phyloP scores from a whole-genome alignment of 345 rosid genomes.

The Syzygium jambos region DNA sequence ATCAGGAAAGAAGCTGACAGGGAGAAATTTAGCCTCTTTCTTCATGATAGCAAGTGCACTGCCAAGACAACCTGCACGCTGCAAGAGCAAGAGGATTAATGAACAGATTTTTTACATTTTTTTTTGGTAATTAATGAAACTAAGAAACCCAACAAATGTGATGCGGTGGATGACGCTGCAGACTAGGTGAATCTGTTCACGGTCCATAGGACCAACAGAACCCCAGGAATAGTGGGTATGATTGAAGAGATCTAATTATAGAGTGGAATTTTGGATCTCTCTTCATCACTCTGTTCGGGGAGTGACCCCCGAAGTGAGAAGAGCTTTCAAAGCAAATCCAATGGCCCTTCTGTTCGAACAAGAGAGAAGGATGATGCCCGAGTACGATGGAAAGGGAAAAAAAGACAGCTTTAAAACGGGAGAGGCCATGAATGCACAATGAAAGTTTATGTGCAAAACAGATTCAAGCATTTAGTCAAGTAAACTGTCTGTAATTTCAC shows the following conservation, averaged over 20 bases:
- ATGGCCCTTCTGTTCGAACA: background rate
- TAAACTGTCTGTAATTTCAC: background rate
- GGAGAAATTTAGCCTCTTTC: constrained; percentile 81
- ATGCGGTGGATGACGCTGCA: background rate
- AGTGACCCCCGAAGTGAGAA: background rate
- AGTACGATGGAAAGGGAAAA: background rate
- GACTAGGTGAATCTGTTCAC: background rate
- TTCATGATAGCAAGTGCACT: constrained; percentile 88
- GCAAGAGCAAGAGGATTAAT: constrained; percentile 8
- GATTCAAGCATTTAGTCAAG: background rate
- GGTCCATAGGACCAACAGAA: background rate
- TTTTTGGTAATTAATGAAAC: constrained; percentile 5
- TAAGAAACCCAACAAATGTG: background rate
- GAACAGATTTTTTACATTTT: background rate
- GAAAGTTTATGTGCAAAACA: background rate
- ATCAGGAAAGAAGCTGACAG: constrained; percentile 38
- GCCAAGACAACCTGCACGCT: constrained; percentile 92
- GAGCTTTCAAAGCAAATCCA: background rate
- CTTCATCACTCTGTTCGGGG: background rate
- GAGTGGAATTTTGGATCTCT: background rate
- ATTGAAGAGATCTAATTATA: background rate
- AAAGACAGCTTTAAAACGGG: too few relatives aligned
- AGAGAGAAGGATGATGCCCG: background rate
- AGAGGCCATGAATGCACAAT: background rate
- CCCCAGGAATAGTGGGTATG: background rate